Base-by-base conservation (phyloP, 2,329 filamentous ascomycete species). In the Shiraia bambusicola region DNA sequence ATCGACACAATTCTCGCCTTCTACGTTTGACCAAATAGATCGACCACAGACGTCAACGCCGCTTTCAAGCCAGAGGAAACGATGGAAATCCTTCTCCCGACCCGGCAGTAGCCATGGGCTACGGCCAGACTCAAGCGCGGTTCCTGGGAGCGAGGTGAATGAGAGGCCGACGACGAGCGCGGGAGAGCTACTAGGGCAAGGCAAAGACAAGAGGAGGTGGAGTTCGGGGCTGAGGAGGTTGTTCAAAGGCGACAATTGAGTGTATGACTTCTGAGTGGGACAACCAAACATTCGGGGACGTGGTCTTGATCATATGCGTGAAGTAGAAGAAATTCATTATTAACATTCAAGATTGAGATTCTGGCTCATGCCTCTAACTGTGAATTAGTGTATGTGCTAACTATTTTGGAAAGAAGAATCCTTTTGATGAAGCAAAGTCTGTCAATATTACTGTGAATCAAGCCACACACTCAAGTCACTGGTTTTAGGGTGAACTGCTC, bases 221-320 rank as follows among this genome's bases (percentile, higher is more conserved):
- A 58, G 56, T 35, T 49, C 45, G 1, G 49, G 57, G 8, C 17
- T 62, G 34, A 50, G 44, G 30, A 56, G 44, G 40, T 35, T 61
- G 34, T 61, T 62, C n/a, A 41, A 48, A 17, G 19, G 19, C 4
- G 19, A 22, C 4, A 22, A 22, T 22, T 22, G 19, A n/a, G n/a
- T n/a, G n/a, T n/a, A n/a, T n/a, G n/a, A n/a, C n/a, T n/a, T n/a
- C n/a, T n/a, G n/a, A n/a, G n/a, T n/a, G n/a, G n/a, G n/a, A n/a
- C n/a, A n/a, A n/a, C n/a, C n/a, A n/a, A n/a, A n/a, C n/a, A n/a
- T n/a, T n/a, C n/a, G n/a, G n/a, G n/a, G n/a, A n/a, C n/a, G n/a
- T n/a, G n/a, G n/a, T n/a, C n/a, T n/a, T n/a, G n/a, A n/a, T n/a
- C n/a, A n/a, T n/a, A n/a, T n/a, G n/a, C n/a, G n/a, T n/a, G n/a